Evolutionary conservation across 2,329 filamentous ascomycete species (phyloP).

Genomic region (Aspergillus novofumigatus): DNA sequence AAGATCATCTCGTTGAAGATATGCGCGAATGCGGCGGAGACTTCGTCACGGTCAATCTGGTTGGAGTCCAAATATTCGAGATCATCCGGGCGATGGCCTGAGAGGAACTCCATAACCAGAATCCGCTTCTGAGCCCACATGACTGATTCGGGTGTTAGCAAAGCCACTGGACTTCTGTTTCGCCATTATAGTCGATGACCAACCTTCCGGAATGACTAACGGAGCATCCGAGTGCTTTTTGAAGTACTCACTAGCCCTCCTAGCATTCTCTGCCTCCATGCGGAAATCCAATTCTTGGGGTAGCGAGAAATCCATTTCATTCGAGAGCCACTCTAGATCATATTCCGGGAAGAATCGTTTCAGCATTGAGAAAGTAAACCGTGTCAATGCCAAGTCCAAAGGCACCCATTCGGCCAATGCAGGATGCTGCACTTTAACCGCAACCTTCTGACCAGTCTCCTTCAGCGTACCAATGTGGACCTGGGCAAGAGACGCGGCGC

Average conservation of each 20-base stretch:
- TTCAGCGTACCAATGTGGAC: constrained; percentile 84
- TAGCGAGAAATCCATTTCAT: constrained; percentile 86
- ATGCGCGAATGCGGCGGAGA: constrained; percentile 80
- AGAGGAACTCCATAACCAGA: constrained; percentile 90
- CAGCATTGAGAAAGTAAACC: constrained; percentile 82
- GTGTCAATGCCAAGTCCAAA: constrained; percentile 79
- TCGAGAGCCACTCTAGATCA: constrained; percentile 90
- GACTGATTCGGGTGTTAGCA: constrained; percentile 47
- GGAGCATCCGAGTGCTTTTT: constrained; percentile 68
- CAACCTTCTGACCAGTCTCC: constrained; percentile 78
- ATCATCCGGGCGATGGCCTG: constrained; percentile 83
- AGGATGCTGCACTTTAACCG: constrained; percentile 96
- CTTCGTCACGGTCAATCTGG: constrained; percentile 88
- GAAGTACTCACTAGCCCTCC: constrained; percentile 76
- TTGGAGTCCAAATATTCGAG: constrained; percentile 79
- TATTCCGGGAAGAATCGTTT: constrained; percentile 97
- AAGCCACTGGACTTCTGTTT: not conserved
- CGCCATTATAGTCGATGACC: not conserved
- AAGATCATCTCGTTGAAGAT: constrained; percentile 99
- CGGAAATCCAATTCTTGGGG: constrained; percentile 89
- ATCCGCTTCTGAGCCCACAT: constrained; percentile 86
- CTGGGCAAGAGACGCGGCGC: constrained; percentile 89
- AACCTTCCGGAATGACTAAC: constrained; percentile 72
- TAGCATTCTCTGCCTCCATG: constrained; percentile 80
- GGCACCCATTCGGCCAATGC: constrained; percentile 83